Base-by-base conservation (phyloP, 352 stramenopile genomes). In the Pythium myriotylum region DNA sequence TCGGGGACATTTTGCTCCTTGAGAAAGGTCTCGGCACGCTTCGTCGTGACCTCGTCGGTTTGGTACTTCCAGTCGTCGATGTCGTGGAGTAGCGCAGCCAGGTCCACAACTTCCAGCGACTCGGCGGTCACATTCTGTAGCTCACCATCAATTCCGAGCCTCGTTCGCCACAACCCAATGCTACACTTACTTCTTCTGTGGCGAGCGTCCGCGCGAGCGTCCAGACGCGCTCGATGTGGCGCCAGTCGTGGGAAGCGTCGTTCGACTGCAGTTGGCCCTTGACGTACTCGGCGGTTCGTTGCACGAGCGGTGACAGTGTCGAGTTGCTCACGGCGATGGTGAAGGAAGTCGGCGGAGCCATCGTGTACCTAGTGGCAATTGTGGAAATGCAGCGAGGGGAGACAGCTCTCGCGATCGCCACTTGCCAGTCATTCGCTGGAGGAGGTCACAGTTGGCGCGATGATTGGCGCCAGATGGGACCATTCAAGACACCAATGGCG, bases 61-160 rank as follows among this genome's bases (percentile, higher is more conserved):
- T 91, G 74, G 64, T 94, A 94, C 68, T 97, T 97, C 81, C 85
- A 94, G 72, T 97, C 89, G 59, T 97, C 85, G 53, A 96, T 92
- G 62, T 97, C 89, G 63, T 97, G 89, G 39, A 97, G 68, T 51
- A 97, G 70, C 32, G 89, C 88, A 2, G 82, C 81, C 16, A 97
- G 54, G 51, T 95, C 86, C 14, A 96, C 87, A 57, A 91, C 82
- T 67, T 92, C 81, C 22, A 92, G 59, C 10, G 66, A 77, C 1
- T 86, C 83, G 2, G 62, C 70, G 10, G 70, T 62, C 42, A 92
- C 77, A 14, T 78, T 73, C 82, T 92, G 20, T 39, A 4, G 10
- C 50, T 22, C 14, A 17, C 2, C 10, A 41, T 10, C 9, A 47
- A 43, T 43, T 35, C 29, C 7, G 48, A 12, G 39, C 12, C 4